These are phyloP conservation scores for Chaetomiaceae sp. DNA, from an alignment of 2,329 filamentous ascomycete species.

Conservation along the genomic window DNA sequence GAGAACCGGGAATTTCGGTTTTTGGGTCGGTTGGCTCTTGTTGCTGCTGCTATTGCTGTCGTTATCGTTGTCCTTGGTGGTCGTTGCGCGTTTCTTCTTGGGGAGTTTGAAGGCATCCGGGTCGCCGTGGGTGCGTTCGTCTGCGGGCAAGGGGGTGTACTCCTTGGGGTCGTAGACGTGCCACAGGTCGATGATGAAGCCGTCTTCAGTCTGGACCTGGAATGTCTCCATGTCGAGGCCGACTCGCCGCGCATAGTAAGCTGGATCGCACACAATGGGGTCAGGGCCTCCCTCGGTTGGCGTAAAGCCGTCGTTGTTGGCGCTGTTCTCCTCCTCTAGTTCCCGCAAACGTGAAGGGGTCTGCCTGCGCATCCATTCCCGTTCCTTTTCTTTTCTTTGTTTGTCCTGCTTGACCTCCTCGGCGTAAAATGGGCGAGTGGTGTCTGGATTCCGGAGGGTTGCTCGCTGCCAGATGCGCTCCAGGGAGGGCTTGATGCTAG, in stretches of 20 bases:
- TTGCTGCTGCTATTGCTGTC: too few relatives aligned
- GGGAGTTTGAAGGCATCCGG: conserved; percentile 57
- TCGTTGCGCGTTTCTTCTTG: conserved; percentile 25
- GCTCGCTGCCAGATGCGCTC: conserved; percentile 47
- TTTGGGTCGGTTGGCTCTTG: conserved; percentile 28
- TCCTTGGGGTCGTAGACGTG: conserved; percentile 83
- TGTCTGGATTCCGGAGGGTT: conserved; percentile 56
- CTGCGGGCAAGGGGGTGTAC: conserved; percentile 48
- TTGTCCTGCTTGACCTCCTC: conserved; percentile 62
- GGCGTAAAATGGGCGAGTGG: conserved; percentile 61
- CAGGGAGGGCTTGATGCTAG: conserved; percentile 53
- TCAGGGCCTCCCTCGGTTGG: conserved; percentile 79
- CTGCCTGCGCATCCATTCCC: conserved; percentile 54
- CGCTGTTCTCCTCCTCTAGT: conserved; percentile 40
- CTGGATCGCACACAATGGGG: conserved; percentile 69
- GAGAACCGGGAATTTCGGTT: conserved; percentile 73
- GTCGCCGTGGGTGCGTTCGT: conserved; percentile 49
- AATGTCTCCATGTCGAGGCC: conserved; percentile 81
- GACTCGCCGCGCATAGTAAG: conserved; percentile 81
- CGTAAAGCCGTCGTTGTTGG: conserved; percentile 51
- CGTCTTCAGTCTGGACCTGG: conserved; percentile 86
- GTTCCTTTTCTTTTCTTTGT: conserved; percentile 52
- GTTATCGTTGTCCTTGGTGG: conserved; percentile 45
- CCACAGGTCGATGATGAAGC: conserved; percentile 84
- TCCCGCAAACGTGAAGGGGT: conserved; percentile 33